Evolutionary conservation across 176 grass and related monocot genomes (phyloP).

Genomic region (Eragrostis curvula): DNA sequence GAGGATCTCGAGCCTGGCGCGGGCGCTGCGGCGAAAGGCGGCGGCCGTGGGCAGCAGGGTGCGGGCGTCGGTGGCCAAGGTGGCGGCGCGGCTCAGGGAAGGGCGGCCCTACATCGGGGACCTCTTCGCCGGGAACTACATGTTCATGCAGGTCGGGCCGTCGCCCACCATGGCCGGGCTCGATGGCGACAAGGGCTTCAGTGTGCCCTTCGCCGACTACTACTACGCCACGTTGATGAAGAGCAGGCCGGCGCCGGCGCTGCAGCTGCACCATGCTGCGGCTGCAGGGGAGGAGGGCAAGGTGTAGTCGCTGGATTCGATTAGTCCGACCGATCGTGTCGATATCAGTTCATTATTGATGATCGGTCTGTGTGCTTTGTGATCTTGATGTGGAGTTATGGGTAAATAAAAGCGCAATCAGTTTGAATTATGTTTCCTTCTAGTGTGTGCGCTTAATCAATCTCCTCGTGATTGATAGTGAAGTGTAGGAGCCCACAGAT

Average conservation of each 20-base stretch:
- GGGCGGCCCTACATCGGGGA: conserved; percentile 70
- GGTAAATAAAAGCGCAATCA: not conserved
- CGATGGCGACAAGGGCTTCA: conserved; percentile 13
- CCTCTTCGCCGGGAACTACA: conserved; percentile 92
- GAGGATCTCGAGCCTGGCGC: conserved; percentile 57
- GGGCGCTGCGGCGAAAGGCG: conserved; percentile 57
- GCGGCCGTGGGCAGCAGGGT: conserved; percentile 44
- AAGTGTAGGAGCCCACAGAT: not conserved
- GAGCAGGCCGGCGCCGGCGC: not conserved
- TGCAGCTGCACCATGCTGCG: not conserved
- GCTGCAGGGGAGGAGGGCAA: conserved; percentile 3
- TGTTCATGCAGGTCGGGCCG: conserved; percentile 94
- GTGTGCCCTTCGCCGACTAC: conserved; percentile 26
- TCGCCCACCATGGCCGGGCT: conserved; percentile 35
- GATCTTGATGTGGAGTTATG: too few species aligned
- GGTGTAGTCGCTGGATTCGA: not conserved
- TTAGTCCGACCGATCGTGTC: not conserved
- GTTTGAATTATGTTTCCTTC: not conserved
- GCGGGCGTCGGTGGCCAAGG: conserved; percentile 56
- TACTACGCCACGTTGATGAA: conserved; percentile 23
- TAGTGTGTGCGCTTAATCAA: not conserved
- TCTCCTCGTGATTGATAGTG: not conserved
- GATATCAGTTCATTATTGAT: not conserved
- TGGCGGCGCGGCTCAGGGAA: conserved; percentile 67
- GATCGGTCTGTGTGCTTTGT: not conserved